Evolutionary conservation across 176 grass and related monocot genomes (phyloP).

Genomic region (Puya raimondii): DNA sequence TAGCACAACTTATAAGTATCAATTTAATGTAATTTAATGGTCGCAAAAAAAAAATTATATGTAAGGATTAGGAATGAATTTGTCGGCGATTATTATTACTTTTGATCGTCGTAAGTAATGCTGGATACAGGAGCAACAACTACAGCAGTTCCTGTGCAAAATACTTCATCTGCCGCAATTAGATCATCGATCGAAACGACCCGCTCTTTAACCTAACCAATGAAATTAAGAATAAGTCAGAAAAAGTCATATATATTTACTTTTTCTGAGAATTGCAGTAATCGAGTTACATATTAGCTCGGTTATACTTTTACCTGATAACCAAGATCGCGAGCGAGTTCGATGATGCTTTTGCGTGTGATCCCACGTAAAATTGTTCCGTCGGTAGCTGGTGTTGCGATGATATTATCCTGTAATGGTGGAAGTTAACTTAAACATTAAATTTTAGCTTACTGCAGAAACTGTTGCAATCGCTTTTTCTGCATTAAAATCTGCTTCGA

Average conservation of each 20-base stretch:
- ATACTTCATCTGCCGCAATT: slow-evolving; percentile 62
- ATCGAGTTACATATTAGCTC: too few species aligned
- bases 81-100: slow-evolving; percentile 18
- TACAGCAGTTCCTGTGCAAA: slow-evolving; percentile 92
- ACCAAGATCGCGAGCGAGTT: slow-evolving; percentile 49
- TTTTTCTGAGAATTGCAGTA: too few species aligned
- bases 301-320: slow-evolving; percentile 42
- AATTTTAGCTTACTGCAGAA: neutral
- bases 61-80: neutral
- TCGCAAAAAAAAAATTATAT: neutral
- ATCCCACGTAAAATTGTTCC: slow-evolving; percentile 88
- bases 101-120: slow-evolving; percentile 48
- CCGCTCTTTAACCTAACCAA: slow-evolving; percentile 55
- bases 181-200: slow-evolving; percentile 67
- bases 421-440: slow-evolving; percentile 1
- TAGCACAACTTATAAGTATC: neutral
- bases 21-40: neutral
- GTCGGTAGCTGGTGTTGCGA: slow-evolving; percentile 46
- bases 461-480: too few species aligned
- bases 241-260: neutral
- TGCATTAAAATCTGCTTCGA: too few species aligned
- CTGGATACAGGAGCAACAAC: slow-evolving; percentile 61
- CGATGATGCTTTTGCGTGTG: slow-evolving; percentile 89
- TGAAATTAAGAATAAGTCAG: neutral
- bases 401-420: slow-evolving; percentile 25